These are phyloP conservation scores for Suillus americanus DNA, from an alignment of 768 basidiomycete species.

Conservation along the genomic window DNA sequence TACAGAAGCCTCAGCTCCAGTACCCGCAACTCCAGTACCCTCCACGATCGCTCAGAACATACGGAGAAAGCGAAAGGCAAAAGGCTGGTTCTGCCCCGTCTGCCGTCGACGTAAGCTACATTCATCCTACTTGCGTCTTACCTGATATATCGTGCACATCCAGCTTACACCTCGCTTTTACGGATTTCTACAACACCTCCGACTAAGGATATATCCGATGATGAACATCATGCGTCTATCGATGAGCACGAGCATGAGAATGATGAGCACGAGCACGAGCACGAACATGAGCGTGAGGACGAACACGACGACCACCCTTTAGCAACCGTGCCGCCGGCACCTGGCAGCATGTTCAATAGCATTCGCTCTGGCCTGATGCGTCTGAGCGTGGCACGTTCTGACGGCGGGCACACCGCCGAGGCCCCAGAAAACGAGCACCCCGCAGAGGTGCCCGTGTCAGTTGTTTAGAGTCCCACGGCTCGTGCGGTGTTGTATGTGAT, in stretches of 20 bases:
- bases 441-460: neutral
- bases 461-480: neutral
- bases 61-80: constrained; percentile 87
- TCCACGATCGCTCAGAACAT: constrained; percentile 36
- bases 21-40: constrained; percentile 16
- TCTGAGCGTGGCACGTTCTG: constrained; percentile 19
- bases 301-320: constrained; percentile 14
- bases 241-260: constrained; percentile 25
- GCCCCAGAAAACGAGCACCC: constrained; percentile 29
- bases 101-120: constrained; percentile 85
- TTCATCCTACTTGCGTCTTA: neutral
- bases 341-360: constrained; percentile 21
- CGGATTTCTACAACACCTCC: constrained; percentile 75
- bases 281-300: constrained; percentile 13
- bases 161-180: constrained; percentile 87
- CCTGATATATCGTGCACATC: neutral
- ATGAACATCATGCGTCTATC: constrained; percentile 26
- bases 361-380: constrained; percentile 28
- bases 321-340: constrained; percentile 1
- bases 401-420: constrained; percentile 15
- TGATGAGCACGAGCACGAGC: constrained; percentile 17
- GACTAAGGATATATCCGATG: constrained; percentile 37
- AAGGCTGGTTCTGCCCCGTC: constrained; percentile 97
- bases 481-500: neutral
- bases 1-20: constrained; percentile 7